Evolutionary conservation across 1,139 yeast species (phyloP), one percentile per base, ranked within the genome.

Genomic region (Magnusiomyces suaveolens): DNA sequence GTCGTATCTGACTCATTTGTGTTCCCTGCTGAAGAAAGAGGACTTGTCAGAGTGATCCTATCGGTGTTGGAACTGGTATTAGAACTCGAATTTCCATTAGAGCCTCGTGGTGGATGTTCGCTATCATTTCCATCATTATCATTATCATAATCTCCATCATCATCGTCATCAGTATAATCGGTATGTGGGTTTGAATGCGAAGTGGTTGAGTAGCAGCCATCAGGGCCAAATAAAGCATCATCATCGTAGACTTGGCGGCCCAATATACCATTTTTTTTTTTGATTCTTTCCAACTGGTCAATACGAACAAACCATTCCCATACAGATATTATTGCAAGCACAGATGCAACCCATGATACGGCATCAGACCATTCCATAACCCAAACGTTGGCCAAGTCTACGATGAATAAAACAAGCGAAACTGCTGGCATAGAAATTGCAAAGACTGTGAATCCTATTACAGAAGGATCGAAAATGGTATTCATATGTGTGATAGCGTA

Each of bases 221-320:
- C n/a, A n/a, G n/a, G n/a, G n/a, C n/a, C n/a, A n/a, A n/a, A n/a
- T n/a, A n/a, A n/a, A n/a, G 53, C 51, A 12, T 48, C 50, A 57
- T 84, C 90, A 59, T 84, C 94, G 64, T 80, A 84, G 50, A 85
- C 79, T 41, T 83, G 80, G 59, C 94, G 72, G 0, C 96, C 96
- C 41, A 87, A 67, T 2, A 86, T 79, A 1, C 94, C 87, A 56
- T 82, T 83, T 48, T 81, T 80, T 62, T 86, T 92, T 55, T 76
- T 77, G 16, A 73, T 73, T 59, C 79, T 78, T 71, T 81, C 82
- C 36, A 82, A 69, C 14, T 76, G 70, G 55, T 78, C 77, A 55
- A 83, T 76, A 57, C 85, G 76, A 63, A 84, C 85, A 57, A 85
- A 78, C 94, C 95, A 87, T 68, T 85, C 95, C 92, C 94, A 85